Base-by-base conservation (phyloP, 257 asterid species). In the Phtheirospermum japonicum region DNA sequence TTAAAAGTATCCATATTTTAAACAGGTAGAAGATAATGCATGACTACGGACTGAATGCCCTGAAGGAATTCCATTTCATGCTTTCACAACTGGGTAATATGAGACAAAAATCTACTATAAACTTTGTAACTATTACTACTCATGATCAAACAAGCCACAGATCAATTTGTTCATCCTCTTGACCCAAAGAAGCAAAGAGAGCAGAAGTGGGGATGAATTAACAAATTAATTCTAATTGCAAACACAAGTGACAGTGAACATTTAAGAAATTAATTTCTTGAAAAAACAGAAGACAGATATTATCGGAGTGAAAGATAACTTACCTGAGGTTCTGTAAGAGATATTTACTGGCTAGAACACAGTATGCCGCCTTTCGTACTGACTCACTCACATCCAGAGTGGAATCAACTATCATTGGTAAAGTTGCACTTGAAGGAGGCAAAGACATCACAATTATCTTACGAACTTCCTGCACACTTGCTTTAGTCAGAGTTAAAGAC, bases 271-370 rank as follows among this genome's bases (percentile, higher is more conserved):
- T n/a, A n/a, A n/a, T n/a, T n/a, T n/a, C n/a, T n/a, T n/a, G n/a
- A n/a, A n/a, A n/a, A n/a, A n/a, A n/a, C n/a, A n/a, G n/a, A n/a
- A n/a, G n/a, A n/a, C n/a, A n/a, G 9, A 48, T 48, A 48, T 18
- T 17, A 48, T 14, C 14, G 53, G 53, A 48, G 37, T 32, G 12
- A 52, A 36, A 49, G 50, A 39, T 20, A 64, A 68, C 46, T 83
- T 72, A 89, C 99, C 97, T 92, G 65, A 92, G 95, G 74, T 91
- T 86, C 77, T 92, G 96, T 58, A 86, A 80, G 7, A 97, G 96
- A 69, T 83, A 85, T 79, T 89, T 92, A 77, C 83, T 77, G 53
- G 89, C 88, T 62, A 92, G 75, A 53, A 83, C 94, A 64, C 74
- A 73, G 72, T 89, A 92, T 55, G 92, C 94, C 54, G 97, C 89